Conservation (phyloP, 2,329 filamentous ascomycete species). For the Aciculosporium take region DNA sequence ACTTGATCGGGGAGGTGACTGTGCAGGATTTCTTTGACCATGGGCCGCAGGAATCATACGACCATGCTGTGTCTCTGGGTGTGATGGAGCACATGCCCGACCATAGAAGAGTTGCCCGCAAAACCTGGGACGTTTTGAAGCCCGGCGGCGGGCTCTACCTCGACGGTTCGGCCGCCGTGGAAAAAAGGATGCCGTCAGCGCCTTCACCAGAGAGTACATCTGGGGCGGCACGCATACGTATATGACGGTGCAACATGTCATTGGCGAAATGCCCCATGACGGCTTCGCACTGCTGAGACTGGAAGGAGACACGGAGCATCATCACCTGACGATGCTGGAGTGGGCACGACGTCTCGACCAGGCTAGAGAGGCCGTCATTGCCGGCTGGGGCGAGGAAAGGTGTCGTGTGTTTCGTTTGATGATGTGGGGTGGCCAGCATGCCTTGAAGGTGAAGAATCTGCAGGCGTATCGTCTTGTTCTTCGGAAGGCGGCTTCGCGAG, state of each 20-base stretch:
- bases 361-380: slow-evolving; percentile 1
- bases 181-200: slow-evolving; percentile 2
- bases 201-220: slow-evolving; percentile 1
- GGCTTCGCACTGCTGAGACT: slow-evolving; percentile 1
- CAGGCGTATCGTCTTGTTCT: slow-evolving; percentile 3
- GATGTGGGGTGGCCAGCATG: slow-evolving; percentile 2
- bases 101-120: neutral
- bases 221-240: slow-evolving; percentile 1
- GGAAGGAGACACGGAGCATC: neutral
- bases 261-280: neutral
- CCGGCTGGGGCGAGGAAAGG: slow-evolving; percentile 4
- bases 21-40: slow-evolving; percentile 3
- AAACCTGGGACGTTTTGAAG: neutral
- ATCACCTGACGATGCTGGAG: slow-evolving; percentile 2
- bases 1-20: neutral
- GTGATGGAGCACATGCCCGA: slow-evolving; percentile 3
- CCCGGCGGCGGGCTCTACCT: slow-evolving; percentile 2
- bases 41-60: neutral
- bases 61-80: neutral
- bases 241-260: slow-evolving; percentile 3
- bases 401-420: slow-evolving; percentile 3
- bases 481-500: neutral
- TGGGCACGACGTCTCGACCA: slow-evolving; percentile 2
- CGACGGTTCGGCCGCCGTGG: slow-evolving; percentile 1
- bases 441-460: slow-evolving; percentile 1